A percentile compares a stretch with the other conserved stretches of the same genome.
Evolutionary conservation across 2,329 filamentous ascomycete genomes (phyloP).

Genomic region (Pseudohalonectria lignicola): DNA sequence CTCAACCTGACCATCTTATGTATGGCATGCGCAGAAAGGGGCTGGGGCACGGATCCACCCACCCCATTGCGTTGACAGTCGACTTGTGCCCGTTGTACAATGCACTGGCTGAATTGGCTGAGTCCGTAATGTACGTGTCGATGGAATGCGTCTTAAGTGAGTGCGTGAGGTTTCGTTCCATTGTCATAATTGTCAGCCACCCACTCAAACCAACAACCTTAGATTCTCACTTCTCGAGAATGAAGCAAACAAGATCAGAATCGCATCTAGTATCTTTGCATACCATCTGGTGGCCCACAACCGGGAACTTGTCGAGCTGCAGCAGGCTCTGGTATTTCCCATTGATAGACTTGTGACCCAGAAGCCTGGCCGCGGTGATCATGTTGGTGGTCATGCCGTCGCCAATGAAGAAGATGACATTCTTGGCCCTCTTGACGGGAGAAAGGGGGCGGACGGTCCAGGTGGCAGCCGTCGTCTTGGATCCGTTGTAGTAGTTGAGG

Average conservation of each 20-base stretch:
- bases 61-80: conserved; percentile 67
- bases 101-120: conserved; percentile 73
- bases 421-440: conserved; percentile 66
- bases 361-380: conserved; percentile 69
- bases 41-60: too few species aligned
- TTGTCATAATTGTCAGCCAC: too few species aligned
- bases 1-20: too few species aligned
- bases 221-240: not conserved
- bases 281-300: conserved; percentile 74
- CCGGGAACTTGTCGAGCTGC: conserved; percentile 72
- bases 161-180: too few species aligned
- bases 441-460: conserved; percentile 68
- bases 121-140: conserved; percentile 78
- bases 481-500: conserved; percentile 62
- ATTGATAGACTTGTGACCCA: conserved; percentile 74
- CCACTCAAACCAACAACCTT: too few species aligned
- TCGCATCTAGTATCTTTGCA: too few species aligned
- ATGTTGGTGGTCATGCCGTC: conserved; percentile 45
- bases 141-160: conserved; percentile 68
- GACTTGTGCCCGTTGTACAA: conserved; percentile 78
- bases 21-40: too few species aligned
- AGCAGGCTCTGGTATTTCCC: conserved; percentile 70
- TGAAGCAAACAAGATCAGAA: too few species aligned
- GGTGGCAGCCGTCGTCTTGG: conserved; percentile 55
- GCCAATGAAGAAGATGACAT: conserved; percentile 77